Evolutionary conservation across 2,329 filamentous ascomycete genomes (phyloP).

Genomic region (Ceratocystis cubensis): DNA sequence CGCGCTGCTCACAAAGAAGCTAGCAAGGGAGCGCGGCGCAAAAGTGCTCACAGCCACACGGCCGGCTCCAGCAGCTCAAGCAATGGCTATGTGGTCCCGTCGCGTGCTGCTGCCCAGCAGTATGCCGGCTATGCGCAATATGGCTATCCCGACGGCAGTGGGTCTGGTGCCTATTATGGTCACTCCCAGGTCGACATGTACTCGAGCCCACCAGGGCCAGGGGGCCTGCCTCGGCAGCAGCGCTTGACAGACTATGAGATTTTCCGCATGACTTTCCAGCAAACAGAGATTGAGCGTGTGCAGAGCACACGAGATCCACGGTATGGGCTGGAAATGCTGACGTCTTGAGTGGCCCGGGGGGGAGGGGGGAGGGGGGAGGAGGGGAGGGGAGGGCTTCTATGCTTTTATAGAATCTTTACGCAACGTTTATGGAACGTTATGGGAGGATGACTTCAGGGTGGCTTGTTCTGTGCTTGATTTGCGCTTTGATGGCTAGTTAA

Average conservation of each 20-base stretch:
- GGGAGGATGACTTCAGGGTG: background rate
- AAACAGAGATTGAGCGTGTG: constrained; percentile 38
- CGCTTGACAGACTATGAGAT: constrained; percentile 37
- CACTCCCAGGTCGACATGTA: constrained; percentile 23
- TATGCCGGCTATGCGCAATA: background rate
- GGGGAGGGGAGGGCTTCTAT: background rate
- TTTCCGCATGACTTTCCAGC: constrained; percentile 41
- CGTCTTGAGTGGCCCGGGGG: background rate
- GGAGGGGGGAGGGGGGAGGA: too few species aligned
- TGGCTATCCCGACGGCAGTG: constrained; percentile 26
- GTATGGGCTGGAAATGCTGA: constrained; percentile 42
- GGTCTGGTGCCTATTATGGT: constrained; percentile 25
- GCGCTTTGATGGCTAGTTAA: background rate
- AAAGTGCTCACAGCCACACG: constrained; percentile 17
- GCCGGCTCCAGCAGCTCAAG: constrained; percentile 19
- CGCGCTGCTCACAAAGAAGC: constrained; percentile 34
- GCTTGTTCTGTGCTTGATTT: background rate
- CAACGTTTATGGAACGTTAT: background rate
- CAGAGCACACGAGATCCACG: constrained; percentile 42
- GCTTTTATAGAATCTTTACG: background rate
- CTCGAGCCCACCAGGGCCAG: background rate
- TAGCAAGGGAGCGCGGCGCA: constrained; percentile 28
- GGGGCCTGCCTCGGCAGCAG: background rate
- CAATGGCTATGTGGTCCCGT: constrained; percentile 23
- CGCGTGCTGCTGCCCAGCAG: background rate